A percentile compares a stretch with the other conserved stretches of the same genome.
These are phyloP conservation scores for Vigna hirtella DNA, from an alignment of 306 rosid species.

Conservation along the genomic window DNA sequence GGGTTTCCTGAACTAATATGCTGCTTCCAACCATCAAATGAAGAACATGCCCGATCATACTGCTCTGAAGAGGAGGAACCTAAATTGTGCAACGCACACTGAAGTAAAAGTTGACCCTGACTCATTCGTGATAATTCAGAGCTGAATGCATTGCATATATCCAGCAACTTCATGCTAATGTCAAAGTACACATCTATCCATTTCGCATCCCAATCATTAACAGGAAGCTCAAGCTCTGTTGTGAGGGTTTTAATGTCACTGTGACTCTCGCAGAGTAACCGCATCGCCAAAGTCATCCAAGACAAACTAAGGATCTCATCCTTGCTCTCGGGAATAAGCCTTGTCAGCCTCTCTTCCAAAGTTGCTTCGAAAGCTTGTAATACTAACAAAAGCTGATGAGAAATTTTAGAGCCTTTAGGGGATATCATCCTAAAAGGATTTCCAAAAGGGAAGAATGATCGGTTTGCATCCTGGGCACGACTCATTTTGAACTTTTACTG, in stretches of 20 bases:
- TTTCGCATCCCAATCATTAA: constrained; percentile 82
- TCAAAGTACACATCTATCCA: constrained; percentile 95
- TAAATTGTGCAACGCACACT: constrained; percentile 74
- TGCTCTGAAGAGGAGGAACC: constrained; percentile 63
- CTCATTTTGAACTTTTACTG: constrained; percentile 68
- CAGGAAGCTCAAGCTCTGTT: constrained; percentile 73
- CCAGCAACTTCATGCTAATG: constrained; percentile 85
- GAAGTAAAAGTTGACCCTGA: constrained; percentile 79
- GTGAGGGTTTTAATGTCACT: constrained; percentile 70
- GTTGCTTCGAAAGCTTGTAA: constrained; percentile 68
- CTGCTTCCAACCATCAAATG: constrained; percentile 79
- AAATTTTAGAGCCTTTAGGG: constrained; percentile 59
- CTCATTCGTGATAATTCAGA: constrained; percentile 85
- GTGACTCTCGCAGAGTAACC: constrained; percentile 69
- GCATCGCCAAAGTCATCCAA: constrained; percentile 84
- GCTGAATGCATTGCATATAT: constrained; percentile 80
- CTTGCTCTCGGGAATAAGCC: constrained; percentile 66
- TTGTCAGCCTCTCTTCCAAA: constrained; percentile 73
- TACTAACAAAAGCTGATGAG: constrained; percentile 60
- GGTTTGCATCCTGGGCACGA: constrained; percentile 77
- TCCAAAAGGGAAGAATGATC: constrained; percentile 84
- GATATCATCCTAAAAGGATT: constrained; percentile 79
- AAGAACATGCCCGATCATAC: constrained; percentile 62
- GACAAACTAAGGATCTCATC: constrained; percentile 75
- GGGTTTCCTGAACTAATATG: constrained; percentile 64